Conservation (phyloP, 2,329 filamentous ascomycete genomes). For the Calonectria fujianensis region DNA sequence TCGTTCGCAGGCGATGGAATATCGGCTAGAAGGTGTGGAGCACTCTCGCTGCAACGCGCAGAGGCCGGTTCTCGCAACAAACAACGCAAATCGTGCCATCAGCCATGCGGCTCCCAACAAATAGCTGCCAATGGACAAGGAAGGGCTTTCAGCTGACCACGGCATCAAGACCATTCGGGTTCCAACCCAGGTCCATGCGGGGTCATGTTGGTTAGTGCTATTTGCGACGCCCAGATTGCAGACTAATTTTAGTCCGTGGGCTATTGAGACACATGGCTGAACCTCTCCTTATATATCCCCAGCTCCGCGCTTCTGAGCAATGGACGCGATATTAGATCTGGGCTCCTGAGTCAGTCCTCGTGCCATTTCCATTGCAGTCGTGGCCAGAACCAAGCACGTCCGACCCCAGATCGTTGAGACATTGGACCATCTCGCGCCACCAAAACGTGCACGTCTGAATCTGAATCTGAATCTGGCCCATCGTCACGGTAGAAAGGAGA, state of each 20-base stretch:
- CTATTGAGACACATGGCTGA: constrained; percentile 45
- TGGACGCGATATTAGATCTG: constrained; percentile 19
- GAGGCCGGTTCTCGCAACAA: constrained; percentile 28
- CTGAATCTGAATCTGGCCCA: constrained; percentile 1
- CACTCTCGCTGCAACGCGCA: constrained; percentile 24
- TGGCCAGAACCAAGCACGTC: constrained; percentile 4
- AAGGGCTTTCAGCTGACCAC: constrained; percentile 32
- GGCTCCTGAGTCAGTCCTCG: constrained; percentile 14
- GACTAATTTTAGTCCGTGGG: constrained; percentile 50
- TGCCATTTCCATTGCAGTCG: not conserved
- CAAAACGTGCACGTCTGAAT: constrained; percentile 16
- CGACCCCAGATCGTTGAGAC: constrained; percentile 24
- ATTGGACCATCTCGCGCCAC: constrained; percentile 23
- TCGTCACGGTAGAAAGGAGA: constrained; percentile 8
- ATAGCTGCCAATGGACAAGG: constrained; percentile 30
- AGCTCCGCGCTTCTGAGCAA: constrained; percentile 9
- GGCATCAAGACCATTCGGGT: constrained; percentile 18
- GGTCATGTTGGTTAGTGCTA: constrained; percentile 41
- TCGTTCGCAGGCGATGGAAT: constrained; percentile 40
- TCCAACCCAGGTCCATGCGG: constrained; percentile 39
- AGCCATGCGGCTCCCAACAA: constrained; percentile 25
- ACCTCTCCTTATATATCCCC: constrained; percentile 40
- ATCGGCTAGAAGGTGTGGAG: constrained; percentile 23
- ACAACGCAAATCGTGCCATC: constrained; percentile 22
- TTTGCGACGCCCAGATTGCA: constrained; percentile 33